Evolutionary conservation across 192 early-diverging fungal genomes (phyloP).

Genomic region (Chytriomyces hyalinus): DNA sequence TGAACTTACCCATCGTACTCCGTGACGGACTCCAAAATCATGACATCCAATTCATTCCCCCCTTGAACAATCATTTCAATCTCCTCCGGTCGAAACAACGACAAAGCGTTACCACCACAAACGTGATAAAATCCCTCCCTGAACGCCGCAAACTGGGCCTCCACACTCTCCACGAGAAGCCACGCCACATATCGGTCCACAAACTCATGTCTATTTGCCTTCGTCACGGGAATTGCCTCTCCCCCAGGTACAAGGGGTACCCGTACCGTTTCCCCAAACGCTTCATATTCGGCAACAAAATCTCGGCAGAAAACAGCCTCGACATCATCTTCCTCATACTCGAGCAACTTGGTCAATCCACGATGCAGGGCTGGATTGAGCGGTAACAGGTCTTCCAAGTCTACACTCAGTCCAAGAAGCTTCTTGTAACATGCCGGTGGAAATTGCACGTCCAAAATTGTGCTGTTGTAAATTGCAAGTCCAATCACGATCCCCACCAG

Average conservation of each 20-base stretch:
- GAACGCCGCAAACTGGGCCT: constrained; percentile 73
- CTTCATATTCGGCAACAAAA: constrained; percentile 69
- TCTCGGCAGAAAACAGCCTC: constrained; percentile 76
- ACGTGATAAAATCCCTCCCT: constrained; percentile 77
- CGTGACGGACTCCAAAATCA: constrained; percentile 51
- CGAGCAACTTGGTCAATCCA: constrained; percentile 75
- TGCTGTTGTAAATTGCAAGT: constrained; percentile 89
- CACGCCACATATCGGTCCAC: constrained; percentile 74
- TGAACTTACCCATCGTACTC: constrained; percentile 61
- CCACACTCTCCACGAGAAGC: constrained; percentile 66
- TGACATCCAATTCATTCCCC: constrained; percentile 56
- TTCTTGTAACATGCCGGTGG: constrained; percentile 87
- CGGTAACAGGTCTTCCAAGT: constrained; percentile 74
- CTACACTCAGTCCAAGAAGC: constrained; percentile 69
- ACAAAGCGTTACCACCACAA: constrained; percentile 67
- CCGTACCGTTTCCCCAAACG: constrained; percentile 60
- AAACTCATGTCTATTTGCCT: constrained; percentile 73
- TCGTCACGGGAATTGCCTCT: constrained; percentile 73
- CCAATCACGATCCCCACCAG: constrained; percentile 88
- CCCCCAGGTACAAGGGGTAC: constrained; percentile 71
- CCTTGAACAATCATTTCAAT: constrained; percentile 64
- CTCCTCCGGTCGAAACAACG: constrained; percentile 59
- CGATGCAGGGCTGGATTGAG: constrained; percentile 78
- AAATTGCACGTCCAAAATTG: constrained; percentile 90
- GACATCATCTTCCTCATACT: constrained; percentile 76